Conservation (phyloP, 768 basidiomycete species). For the Termitomyces sp. region DNA sequence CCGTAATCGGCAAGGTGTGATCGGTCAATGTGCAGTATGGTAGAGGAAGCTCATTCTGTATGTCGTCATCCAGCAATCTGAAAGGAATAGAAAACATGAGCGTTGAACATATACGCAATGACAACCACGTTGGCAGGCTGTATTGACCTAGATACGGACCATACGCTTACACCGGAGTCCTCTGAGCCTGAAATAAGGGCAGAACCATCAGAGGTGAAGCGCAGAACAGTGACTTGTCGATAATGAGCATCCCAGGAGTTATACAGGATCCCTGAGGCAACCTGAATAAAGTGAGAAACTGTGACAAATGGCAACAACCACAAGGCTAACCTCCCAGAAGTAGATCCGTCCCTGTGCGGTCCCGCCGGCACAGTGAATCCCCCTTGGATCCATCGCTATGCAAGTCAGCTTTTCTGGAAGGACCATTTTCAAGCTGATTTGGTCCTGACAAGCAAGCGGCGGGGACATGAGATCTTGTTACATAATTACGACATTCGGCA, state of each 20-base stretch:
- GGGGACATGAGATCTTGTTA: neutral
- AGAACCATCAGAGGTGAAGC: slow-evolving; percentile 78
- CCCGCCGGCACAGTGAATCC: slow-evolving; percentile 81
- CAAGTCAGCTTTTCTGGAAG: slow-evolving; percentile 88
- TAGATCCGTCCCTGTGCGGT: slow-evolving; percentile 87
- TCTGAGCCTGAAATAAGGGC: slow-evolving; percentile 84
- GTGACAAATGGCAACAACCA: neutral
- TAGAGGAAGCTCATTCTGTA: slow-evolving; percentile 69
- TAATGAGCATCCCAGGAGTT: slow-evolving; percentile 96
- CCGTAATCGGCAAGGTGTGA: slow-evolving; percentile 88
- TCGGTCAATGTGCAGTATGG: slow-evolving; percentile 82
- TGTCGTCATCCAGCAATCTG: slow-evolving; percentile 72
- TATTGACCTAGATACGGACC: slow-evolving; percentile 81
- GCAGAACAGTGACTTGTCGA: slow-evolving; percentile 76
- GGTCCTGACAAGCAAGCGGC: slow-evolving; percentile 56
- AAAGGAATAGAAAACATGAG: slow-evolving; percentile 2
- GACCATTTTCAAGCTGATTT: slow-evolving; percentile 79
- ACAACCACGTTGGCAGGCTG: slow-evolving; percentile 12
- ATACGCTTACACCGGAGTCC: slow-evolving; percentile 85
- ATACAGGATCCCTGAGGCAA: slow-evolving; percentile 90
- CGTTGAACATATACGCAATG: neutral
- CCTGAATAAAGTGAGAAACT: slow-evolving; percentile 35
- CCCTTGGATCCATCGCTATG: slow-evolving; percentile 67
- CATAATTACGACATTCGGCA: slow-evolving; percentile 8
- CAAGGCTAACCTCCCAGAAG: slow-evolving; percentile 81